A percentile compares a stretch with the other conserved stretches of the same genome.
Evolutionary conservation across 176 grass and related monocot genomes (phyloP).

Genomic region (Triticum turgidum): DNA sequence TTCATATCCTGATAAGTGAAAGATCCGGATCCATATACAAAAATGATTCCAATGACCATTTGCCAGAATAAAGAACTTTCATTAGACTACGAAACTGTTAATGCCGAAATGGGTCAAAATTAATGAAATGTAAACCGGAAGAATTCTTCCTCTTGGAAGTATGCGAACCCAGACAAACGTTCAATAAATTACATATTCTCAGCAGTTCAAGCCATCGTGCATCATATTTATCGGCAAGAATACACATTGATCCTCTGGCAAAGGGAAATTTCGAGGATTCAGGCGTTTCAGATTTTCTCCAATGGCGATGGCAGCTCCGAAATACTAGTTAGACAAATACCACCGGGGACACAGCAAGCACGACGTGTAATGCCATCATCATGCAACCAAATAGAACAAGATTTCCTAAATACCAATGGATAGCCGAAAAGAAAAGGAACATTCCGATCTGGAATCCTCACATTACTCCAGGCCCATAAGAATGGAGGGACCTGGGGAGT

Average conservation of each 20-base stretch:
- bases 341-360: not conserved
- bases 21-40: not conserved
- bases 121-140: not conserved
- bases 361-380: not conserved
- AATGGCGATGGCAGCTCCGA: not conserved
- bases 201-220: not conserved
- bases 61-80: not conserved
- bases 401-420: not conserved
- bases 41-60: not conserved
- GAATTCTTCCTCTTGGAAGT: not conserved
- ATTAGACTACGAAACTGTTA: not conserved
- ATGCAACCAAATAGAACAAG: not conserved
- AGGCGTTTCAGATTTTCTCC: not conserved
- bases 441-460: not conserved
- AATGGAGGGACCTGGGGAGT: not conserved
- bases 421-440: not conserved
- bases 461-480: not conserved
- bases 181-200: not conserved
- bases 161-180: not conserved
- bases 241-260: not conserved
- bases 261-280: not conserved
- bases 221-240: not conserved
- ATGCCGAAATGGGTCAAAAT: not conserved
- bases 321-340: too few species aligned
- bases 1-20: not conserved